Conservation (phyloP, 176 grass and related monocot genomes). For the Hyparrhenia diplandra region DNA sequence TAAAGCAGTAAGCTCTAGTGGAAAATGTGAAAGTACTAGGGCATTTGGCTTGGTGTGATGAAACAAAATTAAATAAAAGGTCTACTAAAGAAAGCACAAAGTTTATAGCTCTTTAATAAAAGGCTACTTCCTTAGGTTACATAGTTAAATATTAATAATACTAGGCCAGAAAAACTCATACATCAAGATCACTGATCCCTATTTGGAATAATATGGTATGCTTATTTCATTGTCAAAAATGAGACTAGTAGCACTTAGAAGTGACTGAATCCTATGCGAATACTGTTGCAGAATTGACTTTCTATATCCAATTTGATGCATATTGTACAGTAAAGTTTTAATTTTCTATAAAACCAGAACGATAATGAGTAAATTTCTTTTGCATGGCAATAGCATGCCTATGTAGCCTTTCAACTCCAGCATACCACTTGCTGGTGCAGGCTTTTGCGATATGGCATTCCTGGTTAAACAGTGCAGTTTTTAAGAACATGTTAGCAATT, state of each 20-base stretch:
- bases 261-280: background rate
- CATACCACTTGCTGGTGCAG: background rate
- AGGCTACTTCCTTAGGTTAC: background rate
- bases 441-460: background rate
- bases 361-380: background rate
- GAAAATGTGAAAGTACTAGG: background rate
- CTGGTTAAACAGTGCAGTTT: background rate
- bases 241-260: background rate
- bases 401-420: background rate
- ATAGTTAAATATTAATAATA: constrained; percentile 9
- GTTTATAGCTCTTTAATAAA: background rate
- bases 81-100: background rate
- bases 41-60: background rate
- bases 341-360: background rate
- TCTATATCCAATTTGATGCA: background rate
- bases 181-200: background rate
- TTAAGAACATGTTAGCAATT: background rate
- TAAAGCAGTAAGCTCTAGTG: background rate
- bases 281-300: background rate
- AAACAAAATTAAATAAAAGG: background rate
- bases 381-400: constrained; percentile 7
- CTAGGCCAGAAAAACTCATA: constrained; percentile 5
- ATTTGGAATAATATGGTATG: background rate
- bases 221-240: background rate
- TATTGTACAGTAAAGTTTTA: background rate